phyloP scores from a whole-genome alignment of 2,329 filamentous ascomycete genomes.

The Diaporthe humulicola region DNA sequence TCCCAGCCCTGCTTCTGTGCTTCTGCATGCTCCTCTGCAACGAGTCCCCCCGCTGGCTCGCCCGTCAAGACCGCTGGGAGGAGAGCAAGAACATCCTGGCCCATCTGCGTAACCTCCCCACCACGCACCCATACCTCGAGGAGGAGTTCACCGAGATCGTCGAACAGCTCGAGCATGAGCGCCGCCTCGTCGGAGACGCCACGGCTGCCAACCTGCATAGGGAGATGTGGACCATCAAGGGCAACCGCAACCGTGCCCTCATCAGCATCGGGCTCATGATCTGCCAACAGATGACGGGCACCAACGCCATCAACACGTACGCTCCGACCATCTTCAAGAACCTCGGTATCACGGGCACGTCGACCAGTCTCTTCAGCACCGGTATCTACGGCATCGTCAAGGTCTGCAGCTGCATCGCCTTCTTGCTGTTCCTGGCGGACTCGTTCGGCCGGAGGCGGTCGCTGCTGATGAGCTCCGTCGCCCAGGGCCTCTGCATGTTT shows the following conservation, averaged over 20 bases:
- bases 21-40: slow-evolving; percentile 72
- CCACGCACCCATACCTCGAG: slow-evolving; percentile 67
- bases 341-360: slow-evolving; percentile 57
- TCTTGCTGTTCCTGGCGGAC: slow-evolving; percentile 72
- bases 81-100: slow-evolving; percentile 68
- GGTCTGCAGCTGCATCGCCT: slow-evolving; percentile 68
- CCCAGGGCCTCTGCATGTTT: slow-evolving; percentile 60
- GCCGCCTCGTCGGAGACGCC: slow-evolving; percentile 66
- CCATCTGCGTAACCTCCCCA: slow-evolving; percentile 66
- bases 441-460: slow-evolving; percentile 68
- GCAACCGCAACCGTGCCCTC: slow-evolving; percentile 74
- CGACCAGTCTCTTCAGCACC: slow-evolving; percentile 70
- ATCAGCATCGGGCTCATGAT: slow-evolving; percentile 68
- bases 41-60: slow-evolving; percentile 75
- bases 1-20: slow-evolving; percentile 72
- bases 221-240: slow-evolving; percentile 73
- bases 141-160: slow-evolving; percentile 73
- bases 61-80: slow-evolving; percentile 75
- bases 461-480: slow-evolving; percentile 66
- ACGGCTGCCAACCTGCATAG: slow-evolving; percentile 69
- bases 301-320: slow-evolving; percentile 51
- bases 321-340: slow-evolving; percentile 51
- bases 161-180: slow-evolving; percentile 73
- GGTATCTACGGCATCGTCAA: slow-evolving; percentile 75
- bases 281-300: slow-evolving; percentile 40